phyloP scores from a whole-genome alignment of 768 basidiomycete genomes.

The Termitomyces titanicus region DNA sequence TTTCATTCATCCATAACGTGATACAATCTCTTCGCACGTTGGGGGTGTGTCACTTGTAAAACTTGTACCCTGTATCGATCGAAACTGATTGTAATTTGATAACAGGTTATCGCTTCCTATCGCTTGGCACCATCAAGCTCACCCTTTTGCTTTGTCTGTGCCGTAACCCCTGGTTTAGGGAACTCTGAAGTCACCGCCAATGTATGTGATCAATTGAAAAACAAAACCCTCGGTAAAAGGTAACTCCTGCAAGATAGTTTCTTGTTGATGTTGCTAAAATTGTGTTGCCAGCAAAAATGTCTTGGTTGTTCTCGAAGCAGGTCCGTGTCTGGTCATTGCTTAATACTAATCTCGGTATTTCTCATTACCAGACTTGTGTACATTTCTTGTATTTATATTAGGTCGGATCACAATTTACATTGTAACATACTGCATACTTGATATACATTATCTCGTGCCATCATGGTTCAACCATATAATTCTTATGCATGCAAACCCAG shows the following conservation, averaged over 20 bases:
- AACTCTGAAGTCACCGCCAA: conserved; percentile 37
- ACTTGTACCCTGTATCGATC: neutral
- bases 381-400: conserved; percentile 4
- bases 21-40: conserved; percentile 54
- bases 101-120: conserved; percentile 60
- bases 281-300: conserved; percentile 7
- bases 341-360: conserved; percentile 18
- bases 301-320: conserved; percentile 47
- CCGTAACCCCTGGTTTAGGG: conserved; percentile 40
- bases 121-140: conserved; percentile 59
- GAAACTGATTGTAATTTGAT: neutral
- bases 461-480: no score
- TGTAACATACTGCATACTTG: conserved; percentile 4
- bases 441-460: no score
- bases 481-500: no score
- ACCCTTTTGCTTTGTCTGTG: conserved; percentile 56
- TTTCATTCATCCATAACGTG: conserved; percentile 63
- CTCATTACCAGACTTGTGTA: conserved; percentile 4
- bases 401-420: conserved; percentile 1
- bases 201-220: conserved; percentile 43
- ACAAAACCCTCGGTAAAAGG: conserved; percentile 39
- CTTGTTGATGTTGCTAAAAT: neutral
- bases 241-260: conserved; percentile 14
- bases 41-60: conserved; percentile 43
- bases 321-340: conserved; percentile 54